These are phyloP conservation scores for Aspergillus persii DNA, from an alignment of 2,329 filamentous ascomycete genomes.

Conservation along the genomic window DNA sequence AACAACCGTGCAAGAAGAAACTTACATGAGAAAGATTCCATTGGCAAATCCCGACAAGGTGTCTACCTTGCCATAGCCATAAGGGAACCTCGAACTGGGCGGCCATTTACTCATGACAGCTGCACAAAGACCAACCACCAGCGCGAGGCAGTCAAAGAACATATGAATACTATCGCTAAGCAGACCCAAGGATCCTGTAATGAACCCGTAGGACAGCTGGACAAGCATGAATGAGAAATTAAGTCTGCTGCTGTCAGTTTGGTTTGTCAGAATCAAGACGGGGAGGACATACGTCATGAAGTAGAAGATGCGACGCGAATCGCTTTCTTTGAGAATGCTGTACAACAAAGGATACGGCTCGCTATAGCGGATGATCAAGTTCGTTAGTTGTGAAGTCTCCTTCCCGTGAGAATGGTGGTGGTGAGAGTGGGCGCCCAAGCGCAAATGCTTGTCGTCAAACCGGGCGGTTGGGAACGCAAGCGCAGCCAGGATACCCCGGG, in stretches of 20 bases:
- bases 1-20: background rate
- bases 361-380: conserved; percentile 66
- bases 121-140: conserved; percentile 85
- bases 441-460: conserved; percentile 32
- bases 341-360: conserved; percentile 75
- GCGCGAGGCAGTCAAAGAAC: conserved; percentile 96
- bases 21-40: conserved; percentile 86
- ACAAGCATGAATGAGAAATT: conserved; percentile 95
- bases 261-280: background rate
- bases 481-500: conserved; percentile 26
- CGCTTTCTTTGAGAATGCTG: conserved; percentile 82
- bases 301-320: conserved; percentile 93
- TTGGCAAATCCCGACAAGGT: conserved; percentile 95
- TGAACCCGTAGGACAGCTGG: conserved; percentile 89
- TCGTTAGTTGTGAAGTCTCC: conserved; percentile 67
- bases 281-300: conserved; percentile 73
- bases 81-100: conserved; percentile 81
- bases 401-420: conserved; percentile 35
- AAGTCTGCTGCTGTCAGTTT: conserved; percentile 55
- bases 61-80: conserved; percentile 95
- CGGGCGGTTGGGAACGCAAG: conserved; percentile 32
- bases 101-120: conserved; percentile 97
- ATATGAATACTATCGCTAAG: conserved; percentile 98
- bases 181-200: conserved; percentile 90
- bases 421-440: conserved; percentile 30